Base-by-base conservation (phyloP, 164 flowering plant species). In the Pachysandra terminalis region DNA sequence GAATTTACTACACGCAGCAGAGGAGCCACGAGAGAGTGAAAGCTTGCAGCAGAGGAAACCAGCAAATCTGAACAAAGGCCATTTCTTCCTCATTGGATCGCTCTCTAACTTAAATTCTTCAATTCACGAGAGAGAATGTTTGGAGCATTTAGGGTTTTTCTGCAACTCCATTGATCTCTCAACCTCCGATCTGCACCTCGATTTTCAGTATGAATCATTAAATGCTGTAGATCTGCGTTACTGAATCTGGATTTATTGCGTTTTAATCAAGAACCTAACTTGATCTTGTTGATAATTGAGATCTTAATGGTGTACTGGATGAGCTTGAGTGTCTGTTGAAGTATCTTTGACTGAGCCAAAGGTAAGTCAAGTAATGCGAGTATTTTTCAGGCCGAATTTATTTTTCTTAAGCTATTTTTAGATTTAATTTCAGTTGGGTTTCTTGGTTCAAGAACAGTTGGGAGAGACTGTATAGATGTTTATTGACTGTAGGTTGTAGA, bases 31-130 rank as follows among this genome's bases (percentile, higher is more conserved):
- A 67, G 56, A 72, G 74, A 68, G 67, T 21, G 76, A 64, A 80
- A 79, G 81, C 83, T 78, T 79, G 81, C 68, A 74, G 72, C 24
- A 65, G 69, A 75, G 81, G 78, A 64, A 77, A 81, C 68, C 72
- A 75, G 73, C 80, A 75, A 75, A 77, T 73, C 79, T 59, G 45
- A 24, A 40, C 64, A 12, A 58, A 25, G 65, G 65, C 61, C 24
- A 35, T 56, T 61, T 59, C 58, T 24, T 54, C 27, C 17, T 56
- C 51, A 10, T 21, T n/a, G 19, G 10, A 24, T 65, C 41, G 45
- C 28, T 65, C 52, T 27, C 15, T 63, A 64, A 57, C 62, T 35
- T 5, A 21, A 10, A 59, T 28, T 71, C 69, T 77, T 64, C 69
- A 66, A 58, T 58, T 14, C 24, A 37, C 17, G 68, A 60, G 58